phyloP scores from a whole-genome alignment of 495 filamentous ascomycete genomes.

The Penicillium parvum region DNA sequence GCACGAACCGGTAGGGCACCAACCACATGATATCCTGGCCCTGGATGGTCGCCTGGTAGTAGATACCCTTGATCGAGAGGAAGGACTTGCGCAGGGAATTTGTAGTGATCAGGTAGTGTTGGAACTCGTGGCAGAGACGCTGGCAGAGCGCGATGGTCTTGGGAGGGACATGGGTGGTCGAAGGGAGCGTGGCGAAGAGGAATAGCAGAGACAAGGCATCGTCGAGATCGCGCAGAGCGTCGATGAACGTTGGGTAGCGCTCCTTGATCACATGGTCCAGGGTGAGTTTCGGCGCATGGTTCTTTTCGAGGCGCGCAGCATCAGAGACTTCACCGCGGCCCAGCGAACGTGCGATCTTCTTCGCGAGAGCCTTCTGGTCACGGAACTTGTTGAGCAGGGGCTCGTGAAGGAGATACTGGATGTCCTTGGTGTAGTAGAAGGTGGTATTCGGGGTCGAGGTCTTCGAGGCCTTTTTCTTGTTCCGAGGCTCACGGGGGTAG shows the following conservation, averaged over 20 bases:
- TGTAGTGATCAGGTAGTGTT: conserved; percentile 91
- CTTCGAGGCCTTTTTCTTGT: conserved; percentile 94
- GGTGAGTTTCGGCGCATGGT: conserved; percentile 75
- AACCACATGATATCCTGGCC: conserved; percentile 98
- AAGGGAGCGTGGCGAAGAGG: conserved; percentile 94
- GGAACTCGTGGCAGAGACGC: conserved; percentile 84
- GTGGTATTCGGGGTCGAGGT: conserved; percentile 84
- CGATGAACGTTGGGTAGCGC: conserved; percentile 94
- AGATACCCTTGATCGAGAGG: conserved; percentile 97
- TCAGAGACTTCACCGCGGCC: conserved; percentile 87
- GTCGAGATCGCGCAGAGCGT: conserved; percentile 91
- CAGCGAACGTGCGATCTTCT: conserved; percentile 90
- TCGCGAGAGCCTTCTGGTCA: conserved; percentile 91
- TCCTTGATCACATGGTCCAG: conserved; percentile 97
- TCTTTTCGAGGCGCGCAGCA: conserved; percentile 79
- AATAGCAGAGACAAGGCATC: conserved; percentile 96
- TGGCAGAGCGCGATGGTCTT: conserved; percentile 94
- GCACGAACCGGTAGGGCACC: conserved; percentile 95
- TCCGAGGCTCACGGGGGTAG: conserved; percentile 92
- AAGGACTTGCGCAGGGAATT: conserved; percentile 92
- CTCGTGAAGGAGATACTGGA: conserved; percentile 96
- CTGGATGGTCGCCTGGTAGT: conserved; percentile 97
- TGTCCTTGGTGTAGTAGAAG: conserved; percentile 99
- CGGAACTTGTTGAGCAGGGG: conserved; percentile 93
- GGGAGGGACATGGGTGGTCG: conserved; percentile 75